These are phyloP conservation scores for Stagonosporopsis vannaccii DNA, from an alignment of 2,329 filamentous ascomycete genomes.

Conservation along the genomic window DNA sequence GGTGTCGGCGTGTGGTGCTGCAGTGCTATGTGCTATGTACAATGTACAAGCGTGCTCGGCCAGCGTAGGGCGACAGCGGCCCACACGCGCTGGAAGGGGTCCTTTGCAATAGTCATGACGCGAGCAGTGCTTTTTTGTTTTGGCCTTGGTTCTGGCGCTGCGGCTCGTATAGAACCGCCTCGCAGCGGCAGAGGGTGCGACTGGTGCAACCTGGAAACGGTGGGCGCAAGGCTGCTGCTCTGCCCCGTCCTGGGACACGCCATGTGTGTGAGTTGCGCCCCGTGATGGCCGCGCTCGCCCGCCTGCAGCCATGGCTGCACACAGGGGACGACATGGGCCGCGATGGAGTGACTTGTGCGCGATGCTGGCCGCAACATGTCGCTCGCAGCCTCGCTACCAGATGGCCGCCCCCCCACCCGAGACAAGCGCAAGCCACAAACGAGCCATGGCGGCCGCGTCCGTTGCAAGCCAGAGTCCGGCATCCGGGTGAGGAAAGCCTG, in stretches of 20 bases:
- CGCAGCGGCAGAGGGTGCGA: constrained; percentile 10
- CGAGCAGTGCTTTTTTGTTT: background rate
- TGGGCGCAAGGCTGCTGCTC: constrained; percentile 15
- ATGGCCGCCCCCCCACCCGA: constrained; percentile 13
- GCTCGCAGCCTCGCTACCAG: constrained; percentile 20
- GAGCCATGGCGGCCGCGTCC: constrained; percentile 28
- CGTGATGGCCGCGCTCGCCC: too few species aligned
- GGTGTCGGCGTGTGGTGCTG: constrained; percentile 9
- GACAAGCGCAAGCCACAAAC: constrained; percentile 30
- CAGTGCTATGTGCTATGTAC: background rate
- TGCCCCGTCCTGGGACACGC: too few species aligned
- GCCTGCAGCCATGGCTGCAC: too few species aligned
- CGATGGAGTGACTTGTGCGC: constrained; percentile 11
- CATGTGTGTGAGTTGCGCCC: too few species aligned
- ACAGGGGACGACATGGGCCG: background rate
- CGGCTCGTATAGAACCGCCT: constrained; percentile 10
- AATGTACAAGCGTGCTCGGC: background rate
- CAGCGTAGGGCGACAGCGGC: background rate
- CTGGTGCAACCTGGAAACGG: constrained; percentile 10
- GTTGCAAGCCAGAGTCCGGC: constrained; percentile 29
- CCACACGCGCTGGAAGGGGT: background rate
- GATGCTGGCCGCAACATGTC: constrained; percentile 16
- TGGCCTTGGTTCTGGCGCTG: background rate
- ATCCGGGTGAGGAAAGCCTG: constrained; percentile 30
- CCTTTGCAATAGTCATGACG: too few species aligned